Evolutionary conservation across 2,329 filamentous ascomycete genomes (phyloP).

Genomic region (Pseudopyricularia javanii): DNA sequence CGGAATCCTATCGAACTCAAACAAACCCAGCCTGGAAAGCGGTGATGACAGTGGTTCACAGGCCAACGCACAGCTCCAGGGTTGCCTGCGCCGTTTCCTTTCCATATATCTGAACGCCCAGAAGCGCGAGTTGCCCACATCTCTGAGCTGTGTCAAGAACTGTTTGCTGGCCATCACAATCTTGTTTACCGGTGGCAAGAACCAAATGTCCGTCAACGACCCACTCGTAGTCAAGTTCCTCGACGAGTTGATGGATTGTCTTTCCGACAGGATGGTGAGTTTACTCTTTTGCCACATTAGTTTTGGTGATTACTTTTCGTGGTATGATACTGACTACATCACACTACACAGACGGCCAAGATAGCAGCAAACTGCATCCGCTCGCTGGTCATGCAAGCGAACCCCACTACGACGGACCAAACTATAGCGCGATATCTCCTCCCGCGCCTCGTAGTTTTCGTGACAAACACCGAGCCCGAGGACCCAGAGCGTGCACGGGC

Average conservation of each 20-base stretch:
- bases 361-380: conserved; percentile 85
- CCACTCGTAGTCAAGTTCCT: conserved; percentile 63
- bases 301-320: not conserved
- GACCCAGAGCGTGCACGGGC: conserved; percentile 67
- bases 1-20: conserved; percentile 50
- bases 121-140: conserved; percentile 61
- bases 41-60: conserved; percentile 19
- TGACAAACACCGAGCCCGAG: conserved; percentile 56
- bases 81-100: conserved; percentile 71
- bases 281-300: not conserved
- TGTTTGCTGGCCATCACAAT: conserved; percentile 80
- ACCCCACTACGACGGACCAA: conserved; percentile 53
- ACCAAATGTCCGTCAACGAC: conserved; percentile 62
- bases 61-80: conserved; percentile 61
- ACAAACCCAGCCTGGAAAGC: not conserved
- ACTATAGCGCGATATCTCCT: conserved; percentile 64
- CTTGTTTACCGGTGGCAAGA: conserved; percentile 69
- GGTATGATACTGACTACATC: not conserved
- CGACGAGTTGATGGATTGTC: conserved; percentile 72
- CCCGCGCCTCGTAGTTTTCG: conserved; percentile 64
- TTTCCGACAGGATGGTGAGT: conserved; percentile 61
- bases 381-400: conserved; percentile 61
- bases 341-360: conserved; percentile 54
- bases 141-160: conserved; percentile 85
- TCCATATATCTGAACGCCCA: conserved; percentile 67